phyloP scores from a whole-genome alignment of 2,329 filamentous ascomycete species.

The Nothophoma quercina region DNA sequence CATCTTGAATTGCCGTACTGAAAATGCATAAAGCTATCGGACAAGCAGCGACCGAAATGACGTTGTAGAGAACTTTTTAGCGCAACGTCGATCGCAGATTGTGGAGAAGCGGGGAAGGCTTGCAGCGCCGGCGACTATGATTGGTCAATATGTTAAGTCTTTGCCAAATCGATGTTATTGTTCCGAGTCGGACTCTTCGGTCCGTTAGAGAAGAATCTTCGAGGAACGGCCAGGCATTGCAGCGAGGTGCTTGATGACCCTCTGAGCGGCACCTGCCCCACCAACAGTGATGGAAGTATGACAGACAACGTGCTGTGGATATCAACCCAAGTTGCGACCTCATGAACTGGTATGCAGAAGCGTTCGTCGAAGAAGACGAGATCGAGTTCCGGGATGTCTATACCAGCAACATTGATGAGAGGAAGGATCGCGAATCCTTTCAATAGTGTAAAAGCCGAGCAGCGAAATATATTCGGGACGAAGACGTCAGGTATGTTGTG shows the following conservation, averaged over 20 bases:
- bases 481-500: no score
- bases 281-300: no score
- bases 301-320: no score
- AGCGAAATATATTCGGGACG: no score
- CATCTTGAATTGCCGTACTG: constrained; percentile 4
- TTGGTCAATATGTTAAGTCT: background rate
- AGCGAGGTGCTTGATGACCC: background rate
- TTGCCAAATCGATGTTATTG: background rate
- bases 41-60: constrained; percentile 16
- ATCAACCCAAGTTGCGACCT: no score
- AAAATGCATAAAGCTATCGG: background rate
- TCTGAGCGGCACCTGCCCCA: no score
- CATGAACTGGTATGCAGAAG: no score
- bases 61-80: background rate
- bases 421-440: no score
- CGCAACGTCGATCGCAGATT: constrained; percentile 2
- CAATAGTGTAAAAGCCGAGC: no score
- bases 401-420: no score
- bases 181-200: background rate
- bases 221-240: constrained; percentile 1
- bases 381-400: no score
- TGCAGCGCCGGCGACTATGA: background rate
- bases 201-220: background rate
- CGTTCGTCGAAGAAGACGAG: no score
- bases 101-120: constrained; percentile 15